Conservation (phyloP, 805 yeast genomes). For the Metschnikowia cubensis region DNA sequence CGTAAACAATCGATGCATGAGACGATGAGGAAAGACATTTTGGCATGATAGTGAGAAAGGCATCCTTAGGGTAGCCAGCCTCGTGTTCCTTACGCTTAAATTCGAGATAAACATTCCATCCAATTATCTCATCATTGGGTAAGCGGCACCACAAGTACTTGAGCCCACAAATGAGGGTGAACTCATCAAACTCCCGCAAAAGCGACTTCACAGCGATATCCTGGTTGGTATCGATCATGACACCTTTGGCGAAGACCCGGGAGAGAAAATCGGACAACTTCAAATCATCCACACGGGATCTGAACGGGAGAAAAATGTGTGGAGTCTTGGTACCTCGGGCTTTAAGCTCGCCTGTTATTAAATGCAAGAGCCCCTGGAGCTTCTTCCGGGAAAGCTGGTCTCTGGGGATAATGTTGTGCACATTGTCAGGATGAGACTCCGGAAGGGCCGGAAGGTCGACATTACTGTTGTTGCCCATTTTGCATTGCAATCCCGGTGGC, state of each 20-base stretch:
- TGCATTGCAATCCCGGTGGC: background rate
- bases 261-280: slow-evolving; percentile 56
- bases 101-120: slow-evolving; percentile 78
- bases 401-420: slow-evolving; percentile 11
- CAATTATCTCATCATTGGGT: slow-evolving; percentile 73
- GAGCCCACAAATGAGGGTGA: slow-evolving; percentile 66
- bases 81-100: slow-evolving; percentile 64
- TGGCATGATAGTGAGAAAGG: slow-evolving; percentile 81
- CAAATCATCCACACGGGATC: slow-evolving; percentile 63
- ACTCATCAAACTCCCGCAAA: slow-evolving; percentile 53
- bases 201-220: slow-evolving; percentile 41
- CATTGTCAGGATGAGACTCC: slow-evolving; percentile 9
- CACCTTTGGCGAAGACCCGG: slow-evolving; percentile 56
- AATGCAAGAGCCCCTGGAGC: slow-evolving; percentile 63
- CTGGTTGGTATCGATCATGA: slow-evolving; percentile 30
- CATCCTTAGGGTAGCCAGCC: slow-evolving; percentile 62
- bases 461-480: slow-evolving; percentile 4
- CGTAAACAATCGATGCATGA: slow-evolving; percentile 86
- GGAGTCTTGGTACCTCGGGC: slow-evolving; percentile 59
- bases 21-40: slow-evolving; percentile 77
- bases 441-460: slow-evolving; percentile 17
- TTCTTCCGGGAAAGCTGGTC: slow-evolving; percentile 57
- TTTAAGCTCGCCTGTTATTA: slow-evolving; percentile 70
- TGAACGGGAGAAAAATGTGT: slow-evolving; percentile 68
- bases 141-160: slow-evolving; percentile 86